Percentiles rank a stretch among this genome's conserved stretches.
These are phyloP conservation scores for Sporothrix variecibatus DNA, from an alignment of 2,329 filamentous ascomycete species.

Conservation along the genomic window DNA sequence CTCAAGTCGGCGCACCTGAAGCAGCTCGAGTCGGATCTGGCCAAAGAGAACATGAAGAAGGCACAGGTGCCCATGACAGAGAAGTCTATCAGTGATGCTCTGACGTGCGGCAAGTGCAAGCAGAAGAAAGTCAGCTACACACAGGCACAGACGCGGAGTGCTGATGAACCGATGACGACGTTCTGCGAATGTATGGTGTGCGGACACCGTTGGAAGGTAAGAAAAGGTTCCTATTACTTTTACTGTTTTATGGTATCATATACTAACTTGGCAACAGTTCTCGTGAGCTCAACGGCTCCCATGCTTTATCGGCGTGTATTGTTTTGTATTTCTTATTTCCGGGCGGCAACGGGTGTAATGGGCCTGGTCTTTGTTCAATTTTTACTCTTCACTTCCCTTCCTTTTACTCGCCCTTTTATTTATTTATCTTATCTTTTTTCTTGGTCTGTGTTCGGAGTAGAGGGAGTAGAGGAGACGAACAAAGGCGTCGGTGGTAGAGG, in stretches of 20 bases:
- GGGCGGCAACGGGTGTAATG: slow-evolving; percentile 10
- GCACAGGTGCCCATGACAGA: slow-evolving; percentile 92
- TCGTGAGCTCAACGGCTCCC: background rate
- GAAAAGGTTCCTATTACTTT: slow-evolving; percentile 30
- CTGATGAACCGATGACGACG: slow-evolving; percentile 89
- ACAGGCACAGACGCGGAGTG: slow-evolving; percentile 91
- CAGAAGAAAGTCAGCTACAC: slow-evolving; percentile 94
- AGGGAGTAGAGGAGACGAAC: background rate
- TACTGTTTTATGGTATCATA: background rate
- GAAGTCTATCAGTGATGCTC: slow-evolving; percentile 83
- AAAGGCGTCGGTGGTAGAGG: background rate
- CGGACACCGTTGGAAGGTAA: slow-evolving; percentile 72
- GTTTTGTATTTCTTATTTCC: slow-evolving; percentile 11
- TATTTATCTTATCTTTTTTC: background rate
- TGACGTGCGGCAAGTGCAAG: slow-evolving; percentile 89
- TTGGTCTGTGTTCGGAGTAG: background rate
- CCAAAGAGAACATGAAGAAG: slow-evolving; percentile 94
- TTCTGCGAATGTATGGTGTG: slow-evolving; percentile 73
- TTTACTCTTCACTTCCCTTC: background rate
- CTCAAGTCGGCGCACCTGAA: slow-evolving; percentile 84
- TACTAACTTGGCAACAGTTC: slow-evolving; percentile 14
- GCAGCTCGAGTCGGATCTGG: slow-evolving; percentile 71
- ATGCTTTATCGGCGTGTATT: background rate
- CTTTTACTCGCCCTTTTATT: background rate
- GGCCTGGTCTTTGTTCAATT: background rate